Percentiles rank a stretch among this genome's conserved stretches.
Conservation (phyloP, 352 stramenopile genomes). For the Globisporangium apiculatum region DNA sequence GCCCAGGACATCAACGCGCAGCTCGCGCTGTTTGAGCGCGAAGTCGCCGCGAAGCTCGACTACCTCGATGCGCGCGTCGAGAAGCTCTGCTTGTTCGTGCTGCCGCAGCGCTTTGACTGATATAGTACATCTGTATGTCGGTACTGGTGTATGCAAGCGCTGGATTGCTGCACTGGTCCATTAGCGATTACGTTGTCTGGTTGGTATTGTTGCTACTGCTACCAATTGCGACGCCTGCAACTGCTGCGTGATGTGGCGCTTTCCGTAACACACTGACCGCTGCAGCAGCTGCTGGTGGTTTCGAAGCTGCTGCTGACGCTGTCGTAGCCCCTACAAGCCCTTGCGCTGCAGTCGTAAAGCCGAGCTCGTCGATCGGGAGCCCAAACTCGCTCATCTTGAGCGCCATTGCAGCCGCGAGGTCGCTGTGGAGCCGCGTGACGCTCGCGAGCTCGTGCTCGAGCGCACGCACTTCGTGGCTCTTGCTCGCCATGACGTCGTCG, state of each 20-base stretch:
- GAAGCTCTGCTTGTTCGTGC: conserved; percentile 42
- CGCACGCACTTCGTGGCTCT: conserved; percentile 78
- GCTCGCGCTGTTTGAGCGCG: conserved; percentile 40
- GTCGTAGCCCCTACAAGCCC: conserved; percentile 15
- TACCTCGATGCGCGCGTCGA: conserved; percentile 55
- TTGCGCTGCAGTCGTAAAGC: conserved; percentile 37
- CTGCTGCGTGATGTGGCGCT: neutral
- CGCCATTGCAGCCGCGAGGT: conserved; percentile 70
- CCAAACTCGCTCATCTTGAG: conserved; percentile 90
- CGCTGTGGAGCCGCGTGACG: conserved; percentile 76
- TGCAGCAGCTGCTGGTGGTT: neutral
- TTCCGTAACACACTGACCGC: conserved; percentile 11
- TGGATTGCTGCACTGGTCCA: too few relatives aligned
- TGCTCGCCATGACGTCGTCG: conserved; percentile 88
- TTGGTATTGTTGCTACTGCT: conserved; percentile 1
- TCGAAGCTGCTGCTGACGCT: neutral
- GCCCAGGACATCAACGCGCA: conserved; percentile 40
- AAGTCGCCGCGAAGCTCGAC: conserved; percentile 50
- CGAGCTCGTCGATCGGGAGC: conserved; percentile 85
- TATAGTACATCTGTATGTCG: too few relatives aligned
- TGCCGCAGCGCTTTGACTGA: conserved; percentile 22
- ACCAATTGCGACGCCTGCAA: neutral
- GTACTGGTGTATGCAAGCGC: too few relatives aligned
- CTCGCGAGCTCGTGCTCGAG: conserved; percentile 71
- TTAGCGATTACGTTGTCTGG: neutral